These are phyloP conservation scores for Mycena sp. DNA, from an alignment of 1,284 basidiomycete genomes.

Conservation along the genomic window DNA sequence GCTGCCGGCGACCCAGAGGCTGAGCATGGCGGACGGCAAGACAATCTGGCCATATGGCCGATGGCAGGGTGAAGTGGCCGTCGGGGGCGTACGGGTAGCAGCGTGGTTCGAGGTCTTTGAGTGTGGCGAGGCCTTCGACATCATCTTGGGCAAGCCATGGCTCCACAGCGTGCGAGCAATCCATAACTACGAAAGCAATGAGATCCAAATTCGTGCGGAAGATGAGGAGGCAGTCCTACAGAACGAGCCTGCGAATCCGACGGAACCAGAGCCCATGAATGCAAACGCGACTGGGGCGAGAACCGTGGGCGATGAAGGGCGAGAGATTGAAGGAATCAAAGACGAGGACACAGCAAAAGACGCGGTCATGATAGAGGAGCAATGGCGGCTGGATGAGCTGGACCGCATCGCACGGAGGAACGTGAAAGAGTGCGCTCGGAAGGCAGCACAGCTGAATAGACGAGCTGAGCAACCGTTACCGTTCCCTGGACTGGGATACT, in stretches of 20 bases:
- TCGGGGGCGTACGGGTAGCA: neutral
- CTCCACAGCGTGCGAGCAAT: neutral
- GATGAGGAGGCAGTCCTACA: neutral
- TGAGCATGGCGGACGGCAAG: too few species aligned
- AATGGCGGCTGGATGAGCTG: neutral
- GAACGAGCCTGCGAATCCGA: conserved; percentile 2
- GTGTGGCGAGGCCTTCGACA: neutral
- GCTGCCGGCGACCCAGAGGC: too few species aligned
- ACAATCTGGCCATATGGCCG: too few species aligned
- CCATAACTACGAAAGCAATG: conserved; percentile 5
- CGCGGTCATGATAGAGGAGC: neutral
- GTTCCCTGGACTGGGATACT: too few species aligned
- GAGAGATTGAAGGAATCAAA: neutral
- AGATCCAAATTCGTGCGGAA: neutral
- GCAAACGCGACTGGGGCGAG: too few species aligned
- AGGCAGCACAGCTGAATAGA: conserved; percentile 6
- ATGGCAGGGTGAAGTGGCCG: too few species aligned
- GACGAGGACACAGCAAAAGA: neutral
- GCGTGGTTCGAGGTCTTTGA: conserved; percentile 8
- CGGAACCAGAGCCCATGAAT: too few species aligned
- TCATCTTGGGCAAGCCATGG: conserved; percentile 19
- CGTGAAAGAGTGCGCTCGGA: neutral
- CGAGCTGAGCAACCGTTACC: too few species aligned
- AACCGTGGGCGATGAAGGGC: too few species aligned
- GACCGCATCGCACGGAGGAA: neutral